Percentiles rank a stretch among this genome's conserved stretches.
These are phyloP conservation scores for Coelastrella sp. DNA, from an alignment of 139 green algal genomes.

Conservation along the genomic window DNA sequence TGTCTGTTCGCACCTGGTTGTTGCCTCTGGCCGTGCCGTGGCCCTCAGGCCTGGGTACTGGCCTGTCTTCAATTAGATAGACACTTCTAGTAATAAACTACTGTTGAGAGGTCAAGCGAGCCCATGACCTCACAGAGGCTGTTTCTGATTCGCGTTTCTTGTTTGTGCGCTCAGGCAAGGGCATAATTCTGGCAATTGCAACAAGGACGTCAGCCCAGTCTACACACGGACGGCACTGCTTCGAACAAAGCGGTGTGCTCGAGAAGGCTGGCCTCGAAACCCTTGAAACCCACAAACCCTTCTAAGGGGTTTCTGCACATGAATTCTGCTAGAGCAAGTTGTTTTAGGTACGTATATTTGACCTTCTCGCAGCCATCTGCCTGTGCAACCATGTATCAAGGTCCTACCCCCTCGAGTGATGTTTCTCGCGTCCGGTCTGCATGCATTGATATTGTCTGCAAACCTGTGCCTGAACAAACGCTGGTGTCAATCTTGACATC, in stretches of 20 bases:
- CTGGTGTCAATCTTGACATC: no score
- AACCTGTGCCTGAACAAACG: no score
- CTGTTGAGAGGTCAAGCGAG: no score
- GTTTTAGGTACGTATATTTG: not conserved
- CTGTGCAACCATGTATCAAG: no score
- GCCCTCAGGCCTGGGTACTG: not conserved
- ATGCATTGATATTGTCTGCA: no score
- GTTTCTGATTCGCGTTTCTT: constrained; percentile 3
- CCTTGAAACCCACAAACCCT: not conserved
- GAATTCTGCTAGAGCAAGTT: not conserved
- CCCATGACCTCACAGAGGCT: not conserved
- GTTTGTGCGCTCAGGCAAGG: not conserved
- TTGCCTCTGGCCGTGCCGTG: not conserved
- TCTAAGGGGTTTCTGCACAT: not conserved
- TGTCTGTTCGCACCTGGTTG: constrained; percentile 15
- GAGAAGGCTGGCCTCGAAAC: not conserved
- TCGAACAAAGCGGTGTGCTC: not conserved
- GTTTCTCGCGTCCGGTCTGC: no score
- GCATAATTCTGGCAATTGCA: not conserved
- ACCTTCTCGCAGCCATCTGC: not conserved
- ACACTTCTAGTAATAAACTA: not conserved
- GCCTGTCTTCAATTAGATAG: not conserved
- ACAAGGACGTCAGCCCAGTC: not conserved
- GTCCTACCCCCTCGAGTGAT: no score
- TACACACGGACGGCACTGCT: not conserved